Evolutionary conservation across 2,329 filamentous ascomycete genomes (phyloP), one percentile per base, ranked within the genome.

Genomic region (Aureobasidium melanogenum): DNA sequence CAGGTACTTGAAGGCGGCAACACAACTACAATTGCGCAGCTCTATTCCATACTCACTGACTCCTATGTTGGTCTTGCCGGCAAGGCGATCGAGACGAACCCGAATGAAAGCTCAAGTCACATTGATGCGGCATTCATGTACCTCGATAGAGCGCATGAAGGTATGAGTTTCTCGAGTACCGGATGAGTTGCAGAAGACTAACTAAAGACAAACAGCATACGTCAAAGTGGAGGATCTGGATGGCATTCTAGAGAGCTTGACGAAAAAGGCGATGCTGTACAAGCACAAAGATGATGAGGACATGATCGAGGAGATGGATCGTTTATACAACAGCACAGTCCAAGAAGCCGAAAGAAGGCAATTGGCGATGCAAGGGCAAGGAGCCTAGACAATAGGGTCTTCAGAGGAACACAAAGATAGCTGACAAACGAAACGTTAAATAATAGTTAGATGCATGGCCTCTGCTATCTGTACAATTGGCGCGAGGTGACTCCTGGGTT

Each of bases 41-140:
- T 91, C 19, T 93, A 92, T 71, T 82, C 83, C 1, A 73, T 84
- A 24, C 80, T 95, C 3, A 88, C 84, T 0, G 91, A 96, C 70
- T 87, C 89, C 0, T 84, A 87, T 67, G 88, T 96, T 78, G 91
- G 91, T 0, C 75, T 89, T 64, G 90, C 89, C 0, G 87, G 89
- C 38, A 69, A 77, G 67, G 63, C 63, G 74, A 71, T 68, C 77
- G 66, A 67, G 63, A 63, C 63, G 46, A 68, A 64, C 55, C 67
- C 36, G 32, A 63, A 47, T 58, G 70, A 73, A 61, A 66, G 65
- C 43, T 63, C 62, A 5, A 56, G 62, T n/a, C 61, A 64, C 9
- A 64, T 73, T 62, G 64, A 69, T 24, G 51, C 55, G 9, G 70
- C 71, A 6, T 64, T 67, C 17, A 61, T 64, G 3, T 66, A 67